Evolutionary conservation across 2,329 filamentous ascomycete species (phyloP).

Genomic region (Aspergillus pseudonomiae): DNA sequence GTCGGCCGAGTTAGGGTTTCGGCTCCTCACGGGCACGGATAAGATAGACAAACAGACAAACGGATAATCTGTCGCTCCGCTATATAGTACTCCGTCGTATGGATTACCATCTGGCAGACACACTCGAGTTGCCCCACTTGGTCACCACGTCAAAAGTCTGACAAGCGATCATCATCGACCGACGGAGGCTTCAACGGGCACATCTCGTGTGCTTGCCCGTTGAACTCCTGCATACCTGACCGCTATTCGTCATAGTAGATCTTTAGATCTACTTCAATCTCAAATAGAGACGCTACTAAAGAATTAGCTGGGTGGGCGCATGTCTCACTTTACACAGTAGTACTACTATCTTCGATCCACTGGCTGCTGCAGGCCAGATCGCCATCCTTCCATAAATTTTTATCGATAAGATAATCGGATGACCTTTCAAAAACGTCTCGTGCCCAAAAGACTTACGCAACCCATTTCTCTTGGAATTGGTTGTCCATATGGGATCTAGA

Average conservation of each 20-base stretch:
- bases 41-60: too few relatives aligned
- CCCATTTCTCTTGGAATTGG: background rate
- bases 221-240: background rate
- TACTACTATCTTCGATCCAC: background rate
- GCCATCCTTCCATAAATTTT: background rate
- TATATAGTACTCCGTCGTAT: too few relatives aligned
- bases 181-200: background rate
- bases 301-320: background rate
- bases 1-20: too few relatives aligned
- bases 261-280: background rate
- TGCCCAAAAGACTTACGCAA: slow-evolving; percentile 1
- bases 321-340: background rate
- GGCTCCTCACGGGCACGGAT: too few relatives aligned
- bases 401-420: background rate
- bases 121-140: background rate
- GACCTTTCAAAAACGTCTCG: background rate
- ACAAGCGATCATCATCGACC: background rate
- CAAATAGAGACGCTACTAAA: background rate
- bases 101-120: too few relatives aligned
- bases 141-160: background rate
- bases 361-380: background rate
- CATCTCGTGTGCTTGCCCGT: background rate
- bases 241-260: background rate
- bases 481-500: background rate
- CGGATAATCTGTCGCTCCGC: too few relatives aligned